phyloP scores from a whole-genome alignment of 1,284 basidiomycete species.

The Ceratobasidium papillatum region DNA sequence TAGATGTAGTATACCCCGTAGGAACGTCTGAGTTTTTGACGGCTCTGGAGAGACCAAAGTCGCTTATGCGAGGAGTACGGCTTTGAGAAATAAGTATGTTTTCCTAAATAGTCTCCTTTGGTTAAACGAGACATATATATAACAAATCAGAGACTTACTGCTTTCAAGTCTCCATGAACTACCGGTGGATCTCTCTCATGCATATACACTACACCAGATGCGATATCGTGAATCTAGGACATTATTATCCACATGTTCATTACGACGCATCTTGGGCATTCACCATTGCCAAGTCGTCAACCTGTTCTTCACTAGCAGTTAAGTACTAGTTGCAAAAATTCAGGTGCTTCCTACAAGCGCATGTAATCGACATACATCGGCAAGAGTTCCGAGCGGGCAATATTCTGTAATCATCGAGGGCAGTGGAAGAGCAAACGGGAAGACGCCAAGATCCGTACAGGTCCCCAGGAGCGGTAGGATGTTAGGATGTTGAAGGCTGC shows the following conservation, averaged over 20 bases:
- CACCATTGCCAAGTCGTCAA: conserved; percentile 34
- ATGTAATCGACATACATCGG: conserved; percentile 11
- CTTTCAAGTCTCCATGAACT: conserved; percentile 42
- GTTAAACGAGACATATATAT: background rate
- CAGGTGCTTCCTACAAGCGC: background rate
- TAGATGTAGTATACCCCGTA: conserved; percentile 31
- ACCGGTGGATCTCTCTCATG: conserved; percentile 37
- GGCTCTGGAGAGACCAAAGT: conserved; percentile 41
- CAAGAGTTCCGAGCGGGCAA: conserved; percentile 31
- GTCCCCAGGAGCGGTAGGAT: conserved; percentile 43
- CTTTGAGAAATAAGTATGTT: conserved; percentile 37
- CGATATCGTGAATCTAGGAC: conserved; percentile 32
- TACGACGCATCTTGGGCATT: background rate
- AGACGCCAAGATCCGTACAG: conserved; percentile 29
- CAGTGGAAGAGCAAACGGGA: conserved; percentile 32
- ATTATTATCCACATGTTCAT: conserved; percentile 19
- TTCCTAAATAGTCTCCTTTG: background rate
- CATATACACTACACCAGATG: conserved; percentile 39
- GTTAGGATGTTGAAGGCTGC: conserved; percentile 39
- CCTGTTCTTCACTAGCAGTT: background rate
- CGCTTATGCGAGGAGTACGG: conserved; percentile 36
- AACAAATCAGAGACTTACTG: background rate
- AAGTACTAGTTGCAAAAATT: conserved; percentile 4
- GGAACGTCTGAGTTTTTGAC: conserved; percentile 35
- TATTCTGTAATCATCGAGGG: conserved; percentile 37